Percentiles rank a stretch among this genome's conserved stretches.
phyloP scores from a whole-genome alignment of 306 rosid genomes.

The Vigna trinervia region DNA sequence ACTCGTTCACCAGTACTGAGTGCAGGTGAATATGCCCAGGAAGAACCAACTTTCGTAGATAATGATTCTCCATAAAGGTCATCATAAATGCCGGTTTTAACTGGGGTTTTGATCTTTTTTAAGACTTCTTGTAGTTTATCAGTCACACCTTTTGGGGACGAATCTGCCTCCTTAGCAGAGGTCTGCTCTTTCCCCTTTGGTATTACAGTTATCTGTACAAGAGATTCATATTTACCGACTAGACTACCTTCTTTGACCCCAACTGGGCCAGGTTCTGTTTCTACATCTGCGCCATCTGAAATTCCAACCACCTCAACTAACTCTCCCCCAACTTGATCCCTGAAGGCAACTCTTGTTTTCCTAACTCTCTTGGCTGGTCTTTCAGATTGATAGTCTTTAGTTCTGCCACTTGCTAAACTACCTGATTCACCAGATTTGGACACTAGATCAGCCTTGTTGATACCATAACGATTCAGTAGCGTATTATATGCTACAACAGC shows the following conservation, averaged over 20 bases:
- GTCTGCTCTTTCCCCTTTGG: constrained; percentile 91
- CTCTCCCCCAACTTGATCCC: constrained; percentile 96
- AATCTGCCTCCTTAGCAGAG: constrained; percentile 60
- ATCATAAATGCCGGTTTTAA: constrained; percentile 79
- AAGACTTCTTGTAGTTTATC: constrained; percentile 90
- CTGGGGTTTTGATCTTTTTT: constrained; percentile 74
- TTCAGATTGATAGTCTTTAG: constrained; percentile 53
- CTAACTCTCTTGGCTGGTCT: constrained; percentile 74
- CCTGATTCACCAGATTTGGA: constrained; percentile 56
- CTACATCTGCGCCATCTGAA: constrained; percentile 96
- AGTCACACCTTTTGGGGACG: constrained; percentile 84
- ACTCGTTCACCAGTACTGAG: constrained; percentile 47
- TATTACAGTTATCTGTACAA: constrained; percentile 86
- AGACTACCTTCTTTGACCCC: constrained; percentile 99
- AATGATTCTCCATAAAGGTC: constrained; percentile 91
- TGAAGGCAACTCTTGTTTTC: constrained; percentile 83
- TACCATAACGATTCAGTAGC: constrained; percentile 80
- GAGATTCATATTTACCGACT: constrained; percentile 94
- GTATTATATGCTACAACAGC: constrained; percentile 92
- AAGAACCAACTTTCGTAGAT: constrained; percentile 81
- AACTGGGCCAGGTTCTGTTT: constrained; percentile 93
- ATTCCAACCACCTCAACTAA: constrained; percentile 88
- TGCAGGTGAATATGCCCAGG: constrained; percentile 85
- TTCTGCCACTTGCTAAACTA: constrained; percentile 47
- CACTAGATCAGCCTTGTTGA: constrained; percentile 57